Conservation (phyloP, 1,284 basidiomycete species). For the Fomes fomentarius region DNA sequence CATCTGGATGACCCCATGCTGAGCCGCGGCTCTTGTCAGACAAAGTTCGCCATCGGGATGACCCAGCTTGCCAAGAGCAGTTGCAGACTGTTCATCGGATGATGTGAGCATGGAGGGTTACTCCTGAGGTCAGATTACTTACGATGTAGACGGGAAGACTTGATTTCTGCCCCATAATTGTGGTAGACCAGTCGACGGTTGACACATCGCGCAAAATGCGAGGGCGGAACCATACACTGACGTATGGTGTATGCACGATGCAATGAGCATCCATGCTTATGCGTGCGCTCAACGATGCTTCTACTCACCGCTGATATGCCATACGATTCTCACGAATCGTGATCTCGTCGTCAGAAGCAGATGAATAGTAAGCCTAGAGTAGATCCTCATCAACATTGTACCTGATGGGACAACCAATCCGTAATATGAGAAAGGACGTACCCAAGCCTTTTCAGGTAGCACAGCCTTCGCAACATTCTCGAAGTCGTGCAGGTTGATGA, state of each 20-base stretch:
- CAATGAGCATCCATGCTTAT: no score
- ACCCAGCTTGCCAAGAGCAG: conserved; percentile 88
- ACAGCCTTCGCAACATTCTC: conserved; percentile 60
- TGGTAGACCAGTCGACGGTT: conserved; percentile 62
- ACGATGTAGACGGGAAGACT: conserved; percentile 66
- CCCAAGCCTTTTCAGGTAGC: conserved; percentile 52
- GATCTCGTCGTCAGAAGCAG: conserved; percentile 68
- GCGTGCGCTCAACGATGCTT: background rate
- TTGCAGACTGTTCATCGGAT: conserved; percentile 57
- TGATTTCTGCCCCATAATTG: conserved; percentile 57
- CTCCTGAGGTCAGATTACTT: no score
- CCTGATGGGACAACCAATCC: no score
- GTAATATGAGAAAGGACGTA: conserved; percentile 9
- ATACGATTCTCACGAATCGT: conserved; percentile 71
- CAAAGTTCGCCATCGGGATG: conserved; percentile 93
- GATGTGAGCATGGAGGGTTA: background rate
- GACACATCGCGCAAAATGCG: conserved; percentile 69
- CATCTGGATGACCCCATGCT: conserved; percentile 88
- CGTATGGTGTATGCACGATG: no score
- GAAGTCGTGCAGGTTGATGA: conserved; percentile 75
- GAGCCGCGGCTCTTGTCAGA: conserved; percentile 83
- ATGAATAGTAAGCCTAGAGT: conserved; percentile 67
- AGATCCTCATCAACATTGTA: no score
- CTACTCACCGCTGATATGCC: conserved; percentile 59
- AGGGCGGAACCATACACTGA: conserved; percentile 79